Evolutionary conservation across 129 eudicot species (phyloP).

Genomic region (Lactuca sativa): DNA sequence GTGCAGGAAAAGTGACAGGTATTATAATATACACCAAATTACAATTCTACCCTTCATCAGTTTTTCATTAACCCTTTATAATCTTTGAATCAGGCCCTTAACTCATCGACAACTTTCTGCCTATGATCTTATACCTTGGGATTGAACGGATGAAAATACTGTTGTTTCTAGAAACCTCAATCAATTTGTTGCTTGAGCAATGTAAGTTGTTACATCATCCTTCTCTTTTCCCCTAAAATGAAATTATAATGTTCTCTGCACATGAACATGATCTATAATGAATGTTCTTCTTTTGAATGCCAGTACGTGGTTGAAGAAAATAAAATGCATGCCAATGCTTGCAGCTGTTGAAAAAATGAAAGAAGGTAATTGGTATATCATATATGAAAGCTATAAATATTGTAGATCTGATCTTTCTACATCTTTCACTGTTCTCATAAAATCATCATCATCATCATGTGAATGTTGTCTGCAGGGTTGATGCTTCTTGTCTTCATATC

Average conservation of each 20-base stretch:
- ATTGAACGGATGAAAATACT: conserved; percentile 58
- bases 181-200: conserved; percentile 74
- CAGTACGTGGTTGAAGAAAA: conserved; percentile 96
- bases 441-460: conserved; percentile 15
- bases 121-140: conserved; percentile 91
- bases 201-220: conserved; percentile 50
- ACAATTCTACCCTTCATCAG: no score
- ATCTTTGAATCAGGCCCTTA: conserved; percentile 60
- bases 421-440: neutral
- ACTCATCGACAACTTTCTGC: conserved; percentile 65
- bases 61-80: no score
- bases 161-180: conserved; percentile 70
- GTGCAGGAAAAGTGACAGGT: no score
- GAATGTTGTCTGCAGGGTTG: conserved; percentile 60
- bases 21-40: no score
- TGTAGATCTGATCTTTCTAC: neutral
- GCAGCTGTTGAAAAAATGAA: conserved; percentile 89
- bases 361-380: conserved; percentile 54
- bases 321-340: conserved; percentile 83
- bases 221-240: neutral
- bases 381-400: neutral
- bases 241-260: no score
- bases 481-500: conserved; percentile 99
- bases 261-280: neutral
- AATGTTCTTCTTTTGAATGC: conserved; percentile 18